phyloP scores from a whole-genome alignment of 2,329 filamentous ascomycete genomes.

The Arachnopeziza araneosa region DNA sequence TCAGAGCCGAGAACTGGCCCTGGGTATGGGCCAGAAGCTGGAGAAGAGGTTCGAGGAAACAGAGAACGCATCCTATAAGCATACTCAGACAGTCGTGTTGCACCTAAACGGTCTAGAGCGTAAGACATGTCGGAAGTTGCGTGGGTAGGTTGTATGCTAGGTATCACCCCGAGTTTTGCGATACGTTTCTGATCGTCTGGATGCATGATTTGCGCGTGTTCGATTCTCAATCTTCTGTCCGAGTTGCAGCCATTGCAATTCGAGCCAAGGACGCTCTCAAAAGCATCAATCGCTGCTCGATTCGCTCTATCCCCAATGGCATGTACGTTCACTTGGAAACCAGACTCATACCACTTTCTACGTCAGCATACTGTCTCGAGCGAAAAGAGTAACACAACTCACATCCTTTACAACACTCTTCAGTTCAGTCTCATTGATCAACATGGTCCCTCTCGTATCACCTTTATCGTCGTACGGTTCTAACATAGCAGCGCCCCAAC shows the following conservation, averaged over 20 bases:
- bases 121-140: constrained; percentile 68
- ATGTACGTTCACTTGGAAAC: constrained; percentile 67
- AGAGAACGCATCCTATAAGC: constrained; percentile 64
- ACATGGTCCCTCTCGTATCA: constrained; percentile 55
- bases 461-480: constrained; percentile 62
- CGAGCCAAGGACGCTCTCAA: constrained; percentile 49
- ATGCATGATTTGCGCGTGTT: constrained; percentile 67
- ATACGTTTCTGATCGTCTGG: constrained; percentile 58
- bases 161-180: constrained; percentile 53
- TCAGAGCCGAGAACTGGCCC: constrained; percentile 59
- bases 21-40: background rate
- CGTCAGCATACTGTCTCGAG: constrained; percentile 1
- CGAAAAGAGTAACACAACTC: background rate
- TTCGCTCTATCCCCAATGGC: constrained; percentile 68
- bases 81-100: constrained; percentile 44
- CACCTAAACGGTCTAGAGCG: constrained; percentile 54
- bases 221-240: constrained; percentile 58
- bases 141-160: constrained; percentile 67
- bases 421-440: constrained; percentile 58
- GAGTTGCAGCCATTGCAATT: constrained; percentile 51
- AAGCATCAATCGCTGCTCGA: constrained; percentile 56
- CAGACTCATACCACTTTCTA: constrained; percentile 50
- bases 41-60: constrained; percentile 33
- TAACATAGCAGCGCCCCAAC: constrained; percentile 68
- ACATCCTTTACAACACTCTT: constrained; percentile 41